Evolutionary conservation across 1,284 basidiomycete genomes (phyloP).

Genomic region (Fomitopsis palustris): DNA sequence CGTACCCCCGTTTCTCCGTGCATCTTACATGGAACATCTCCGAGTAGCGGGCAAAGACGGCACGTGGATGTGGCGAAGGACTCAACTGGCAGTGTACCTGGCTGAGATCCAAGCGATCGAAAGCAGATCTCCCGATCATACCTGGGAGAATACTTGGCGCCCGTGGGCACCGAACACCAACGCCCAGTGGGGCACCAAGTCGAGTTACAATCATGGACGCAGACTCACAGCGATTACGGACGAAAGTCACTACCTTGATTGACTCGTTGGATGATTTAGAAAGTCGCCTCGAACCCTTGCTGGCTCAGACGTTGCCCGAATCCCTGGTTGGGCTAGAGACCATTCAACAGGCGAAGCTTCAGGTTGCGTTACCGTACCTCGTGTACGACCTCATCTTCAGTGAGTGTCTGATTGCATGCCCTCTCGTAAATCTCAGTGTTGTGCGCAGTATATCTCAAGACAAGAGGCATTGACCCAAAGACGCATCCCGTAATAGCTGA

Average conservation of each 20-base stretch:
- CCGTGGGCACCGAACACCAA: slow-evolving; percentile 19
- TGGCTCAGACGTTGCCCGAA: slow-evolving; percentile 63
- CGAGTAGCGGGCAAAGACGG: no score
- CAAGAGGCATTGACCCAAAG: slow-evolving; percentile 72
- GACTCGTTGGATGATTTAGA: slow-evolving; percentile 67
- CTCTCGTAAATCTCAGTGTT: neutral
- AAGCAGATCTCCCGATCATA: no score
- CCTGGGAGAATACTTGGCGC: no score
- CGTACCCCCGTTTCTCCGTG: neutral
- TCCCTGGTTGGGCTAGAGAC: slow-evolving; percentile 60
- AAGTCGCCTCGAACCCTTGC: slow-evolving; percentile 54
- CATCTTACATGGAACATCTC: no score
- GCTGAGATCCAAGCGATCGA: no score
- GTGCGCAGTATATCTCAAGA: slow-evolving; percentile 68
- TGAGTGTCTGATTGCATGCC: slow-evolving; percentile 31
- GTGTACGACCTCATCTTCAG: slow-evolving; percentile 82
- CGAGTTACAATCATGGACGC: slow-evolving; percentile 30
- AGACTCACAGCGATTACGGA: slow-evolving; percentile 52
- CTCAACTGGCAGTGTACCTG: no score
- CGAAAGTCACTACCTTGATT: slow-evolving; percentile 48
- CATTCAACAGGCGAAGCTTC: slow-evolving; percentile 77
- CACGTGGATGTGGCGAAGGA: no score
- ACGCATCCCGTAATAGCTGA: slow-evolving; percentile 72
- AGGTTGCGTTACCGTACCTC: slow-evolving; percentile 72
- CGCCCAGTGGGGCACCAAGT: neutral